Conservation (phyloP, 768 basidiomycete species). For the Agrocybe pediades region DNA sequence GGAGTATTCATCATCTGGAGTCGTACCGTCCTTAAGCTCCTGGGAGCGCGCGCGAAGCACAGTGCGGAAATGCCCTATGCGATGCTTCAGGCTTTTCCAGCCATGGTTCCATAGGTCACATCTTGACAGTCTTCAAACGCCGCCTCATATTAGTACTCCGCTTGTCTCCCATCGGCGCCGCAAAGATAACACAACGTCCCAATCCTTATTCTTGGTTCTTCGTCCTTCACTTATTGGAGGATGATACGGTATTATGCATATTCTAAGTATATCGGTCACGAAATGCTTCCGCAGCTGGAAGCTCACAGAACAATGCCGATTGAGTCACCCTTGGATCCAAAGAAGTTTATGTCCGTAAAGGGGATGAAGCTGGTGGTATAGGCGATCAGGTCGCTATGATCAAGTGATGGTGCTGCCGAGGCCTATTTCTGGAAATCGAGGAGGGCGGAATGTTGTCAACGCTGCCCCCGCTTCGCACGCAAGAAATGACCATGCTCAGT, state of each 20-base stretch:
- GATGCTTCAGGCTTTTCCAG: neutral
- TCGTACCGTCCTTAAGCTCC: neutral
- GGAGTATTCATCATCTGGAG: neutral
- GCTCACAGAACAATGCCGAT: no score
- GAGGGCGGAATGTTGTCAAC: conserved; percentile 20
- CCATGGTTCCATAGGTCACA: neutral
- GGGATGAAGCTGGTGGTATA: conserved; percentile 9
- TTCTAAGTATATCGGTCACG: no score
- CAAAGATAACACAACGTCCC: conserved; percentile 4
- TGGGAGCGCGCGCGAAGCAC: conserved; percentile 1
- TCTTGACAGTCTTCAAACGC: conserved; percentile 9
- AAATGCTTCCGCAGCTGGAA: no score
- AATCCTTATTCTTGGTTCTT: neutral
- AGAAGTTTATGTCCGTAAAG: conserved; percentile 7
- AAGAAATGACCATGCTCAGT: no score
- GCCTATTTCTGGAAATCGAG: conserved; percentile 17
- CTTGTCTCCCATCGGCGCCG: conserved; percentile 18
- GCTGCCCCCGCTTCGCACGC: conserved; percentile 10
- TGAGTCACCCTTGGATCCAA: neutral
- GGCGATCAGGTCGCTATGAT: conserved; percentile 30
- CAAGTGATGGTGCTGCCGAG: conserved; percentile 9
- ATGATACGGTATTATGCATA: no score
- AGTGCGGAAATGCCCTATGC: neutral
- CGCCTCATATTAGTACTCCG: conserved; percentile 15
- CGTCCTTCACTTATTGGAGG: no score